Base-by-base conservation (phyloP, 345 rosid genomes). In the Salix dunnii region DNA sequence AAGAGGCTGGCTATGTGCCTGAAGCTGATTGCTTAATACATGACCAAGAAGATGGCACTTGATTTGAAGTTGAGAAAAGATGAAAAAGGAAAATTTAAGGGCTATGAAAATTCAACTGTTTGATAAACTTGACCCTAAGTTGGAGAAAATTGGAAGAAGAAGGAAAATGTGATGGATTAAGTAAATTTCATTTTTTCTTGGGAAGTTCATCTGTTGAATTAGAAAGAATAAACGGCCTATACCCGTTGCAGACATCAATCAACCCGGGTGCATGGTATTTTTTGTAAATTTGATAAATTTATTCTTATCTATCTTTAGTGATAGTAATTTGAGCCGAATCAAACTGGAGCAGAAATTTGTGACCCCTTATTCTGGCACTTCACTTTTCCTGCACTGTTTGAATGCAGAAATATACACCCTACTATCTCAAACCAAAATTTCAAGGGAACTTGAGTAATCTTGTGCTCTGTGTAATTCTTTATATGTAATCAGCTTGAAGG, bases 1-100 rank as follows among this genome's bases (percentile, higher is more conserved):
- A 75, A 70, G 96, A 89, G 76, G 87, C 87, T 43, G 91, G 85
- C 17, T 85, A 87, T 79, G 82, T 74, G 31, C 88, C 88, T 61
- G 84, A 87, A 75, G 62, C 79, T 71, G 86, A 88, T 74, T 85
- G 84, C 76, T 69, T 83, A 75, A 74, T 79, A 66, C 77, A 80
- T 81, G 92, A 83, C 73, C 79, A 75, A 10, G 90, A 88, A 85
- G 77, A 75, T n/a, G 77, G 82, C 76, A 75, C 80, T 68, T 87
- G 81, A 82, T 74, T 61, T 35, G 65, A 74, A 65, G 66, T 35
- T 9, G 55, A 63, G 12, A 67, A 65, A 81, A 36, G 33, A 33
- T 11, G 53, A 46, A 48, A 40, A 53, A 31, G n/a, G 60, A 46
- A 60, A 69, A 10, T 60, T 35, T 75, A 9, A 58, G 40, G 40